A percentile compares a stretch with the other conserved stretches of the same genome.
phyloP scores from a whole-genome alignment of 805 yeast genomes.

The Brettanomyces sp. region DNA sequence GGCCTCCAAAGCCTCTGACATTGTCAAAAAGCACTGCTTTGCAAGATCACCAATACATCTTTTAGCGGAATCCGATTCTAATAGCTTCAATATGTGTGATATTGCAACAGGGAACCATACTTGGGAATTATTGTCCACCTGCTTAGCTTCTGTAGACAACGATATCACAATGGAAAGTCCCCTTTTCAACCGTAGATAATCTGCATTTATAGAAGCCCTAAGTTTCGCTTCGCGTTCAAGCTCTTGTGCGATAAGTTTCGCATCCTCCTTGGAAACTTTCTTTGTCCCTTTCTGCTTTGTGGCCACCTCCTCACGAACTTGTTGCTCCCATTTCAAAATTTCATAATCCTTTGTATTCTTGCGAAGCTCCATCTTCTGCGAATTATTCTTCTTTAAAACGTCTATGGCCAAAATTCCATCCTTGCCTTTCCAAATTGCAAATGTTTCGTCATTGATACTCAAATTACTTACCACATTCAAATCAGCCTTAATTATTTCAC shows the following conservation, averaged over 20 bases:
- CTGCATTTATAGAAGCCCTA: slow-evolving; percentile 35
- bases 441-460: slow-evolving; percentile 37
- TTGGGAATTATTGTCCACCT: slow-evolving; percentile 54
- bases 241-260: slow-evolving; percentile 50
- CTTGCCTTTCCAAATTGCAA: slow-evolving; percentile 56
- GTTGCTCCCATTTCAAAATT: slow-evolving; percentile 83
- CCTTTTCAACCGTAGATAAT: slow-evolving; percentile 32
- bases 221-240: slow-evolving; percentile 50
- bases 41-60: slow-evolving; percentile 30
- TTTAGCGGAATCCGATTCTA: slow-evolving; percentile 25
- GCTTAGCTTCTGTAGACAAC: slow-evolving; percentile 39
- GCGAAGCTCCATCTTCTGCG: slow-evolving; percentile 35
- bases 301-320: slow-evolving; percentile 65
- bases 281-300: slow-evolving; percentile 30
- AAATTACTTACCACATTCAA: slow-evolving; percentile 27
- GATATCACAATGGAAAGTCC: slow-evolving; percentile 44
- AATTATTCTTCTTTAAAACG: slow-evolving; percentile 37
- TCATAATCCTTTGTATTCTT: slow-evolving; percentile 81
- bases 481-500: slow-evolving; percentile 32
- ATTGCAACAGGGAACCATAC: slow-evolving; percentile 71
- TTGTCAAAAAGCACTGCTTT: slow-evolving; percentile 39
- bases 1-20: slow-evolving; percentile 37
- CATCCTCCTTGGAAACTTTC: slow-evolving; percentile 74
- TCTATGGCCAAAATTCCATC: slow-evolving; percentile 67
- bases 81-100: slow-evolving; percentile 34